Conservation (phyloP, 1,284 basidiomycete species). For the Filobasidium uniguttulatum region DNA sequence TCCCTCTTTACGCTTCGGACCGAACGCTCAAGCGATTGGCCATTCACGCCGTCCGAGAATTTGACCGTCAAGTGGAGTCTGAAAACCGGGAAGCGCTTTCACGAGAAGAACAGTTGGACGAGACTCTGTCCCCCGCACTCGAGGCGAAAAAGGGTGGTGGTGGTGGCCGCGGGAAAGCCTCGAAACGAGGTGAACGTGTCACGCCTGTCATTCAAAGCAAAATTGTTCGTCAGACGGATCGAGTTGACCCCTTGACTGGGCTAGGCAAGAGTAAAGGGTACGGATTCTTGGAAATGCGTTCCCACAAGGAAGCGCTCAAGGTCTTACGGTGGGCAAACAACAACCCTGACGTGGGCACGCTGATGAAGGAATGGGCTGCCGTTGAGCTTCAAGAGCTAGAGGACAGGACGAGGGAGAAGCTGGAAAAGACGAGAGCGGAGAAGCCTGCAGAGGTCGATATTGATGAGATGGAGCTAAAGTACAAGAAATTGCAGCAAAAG, state of each 20-base stretch:
- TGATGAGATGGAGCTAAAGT: conserved; percentile 33
- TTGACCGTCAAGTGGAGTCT: conserved; percentile 62
- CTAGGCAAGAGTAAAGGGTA: conserved; percentile 83
- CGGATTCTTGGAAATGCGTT: conserved; percentile 84
- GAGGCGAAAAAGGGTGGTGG: conserved; percentile 30
- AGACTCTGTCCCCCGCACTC: conserved; percentile 32
- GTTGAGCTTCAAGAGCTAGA: conserved; percentile 60
- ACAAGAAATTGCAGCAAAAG: conserved; percentile 38
- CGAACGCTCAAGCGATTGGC: conserved; percentile 77
- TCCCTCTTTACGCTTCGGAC: conserved; percentile 81
- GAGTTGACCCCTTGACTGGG: conserved; percentile 72
- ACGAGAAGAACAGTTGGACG: conserved; percentile 54
- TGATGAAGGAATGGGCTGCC: conserved; percentile 71
- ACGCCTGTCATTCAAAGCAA: conserved; percentile 67
- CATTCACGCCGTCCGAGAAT: conserved; percentile 62
- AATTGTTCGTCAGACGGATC: conserved; percentile 65
- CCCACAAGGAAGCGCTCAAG: conserved; percentile 76
- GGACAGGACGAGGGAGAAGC: conserved; percentile 45
- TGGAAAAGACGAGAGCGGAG: conserved; percentile 39
- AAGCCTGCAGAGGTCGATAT: conserved; percentile 36
- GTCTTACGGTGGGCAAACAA: conserved; percentile 91
- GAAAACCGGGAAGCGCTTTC: conserved; percentile 51
- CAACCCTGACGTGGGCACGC: conserved; percentile 49
- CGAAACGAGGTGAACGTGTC: conserved; percentile 40
- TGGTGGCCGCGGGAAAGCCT: conserved; percentile 22